Evolutionary conservation across 331 rosid genomes (phyloP), one percentile per base, ranked within the genome.

Genomic region (Acacia concinna): DNA sequence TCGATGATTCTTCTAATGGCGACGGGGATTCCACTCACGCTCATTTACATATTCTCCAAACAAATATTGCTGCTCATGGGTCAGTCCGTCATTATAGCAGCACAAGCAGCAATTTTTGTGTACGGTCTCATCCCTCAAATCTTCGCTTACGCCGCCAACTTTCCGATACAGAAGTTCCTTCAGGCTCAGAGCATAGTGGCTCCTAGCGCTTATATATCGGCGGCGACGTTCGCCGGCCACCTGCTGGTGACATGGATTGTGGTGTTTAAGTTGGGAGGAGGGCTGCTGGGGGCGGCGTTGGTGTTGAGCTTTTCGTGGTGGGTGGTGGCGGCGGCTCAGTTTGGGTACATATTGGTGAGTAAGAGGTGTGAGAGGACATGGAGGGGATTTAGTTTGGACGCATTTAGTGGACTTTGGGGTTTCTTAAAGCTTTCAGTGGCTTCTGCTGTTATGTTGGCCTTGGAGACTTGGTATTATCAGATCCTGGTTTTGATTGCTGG

Each of bases 401-500:
- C 92, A 0, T 85, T 88, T 40, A 46, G 81, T 0, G 92, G 92
- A 37, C 35, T 90, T 27, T 75, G 82, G 78, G 88, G 76, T 12
- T 90, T 88, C 41, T 25, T 88, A 6, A 88, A 73, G 68, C 32
- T 90, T 12, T 90, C 95, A 18, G 59, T 78, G 6, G 92, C 92
- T 0, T 90, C 92, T 31, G 92, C 91, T 2, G 75, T 88, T 5
- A 90, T 90, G 95, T 80, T 88, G 31, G 87, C 88, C 35, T 81
- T 90, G 81, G 95, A 90, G 81, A 67, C 79, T 21, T 90, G 95
- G 92, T 90, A 90, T 20, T 81, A 68, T 74, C 92, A 88, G 84
- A 72, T 82, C 2, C 73, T 90, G 0, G 91, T 90, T 25, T 38
- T 90, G 56, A 49, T 90, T 68, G 85, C 92, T 59, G 95, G 92